These are phyloP conservation scores for Cryptococcus neoformans DNA, from an alignment of 1,284 basidiomycete genomes.

Conservation along the genomic window DNA sequence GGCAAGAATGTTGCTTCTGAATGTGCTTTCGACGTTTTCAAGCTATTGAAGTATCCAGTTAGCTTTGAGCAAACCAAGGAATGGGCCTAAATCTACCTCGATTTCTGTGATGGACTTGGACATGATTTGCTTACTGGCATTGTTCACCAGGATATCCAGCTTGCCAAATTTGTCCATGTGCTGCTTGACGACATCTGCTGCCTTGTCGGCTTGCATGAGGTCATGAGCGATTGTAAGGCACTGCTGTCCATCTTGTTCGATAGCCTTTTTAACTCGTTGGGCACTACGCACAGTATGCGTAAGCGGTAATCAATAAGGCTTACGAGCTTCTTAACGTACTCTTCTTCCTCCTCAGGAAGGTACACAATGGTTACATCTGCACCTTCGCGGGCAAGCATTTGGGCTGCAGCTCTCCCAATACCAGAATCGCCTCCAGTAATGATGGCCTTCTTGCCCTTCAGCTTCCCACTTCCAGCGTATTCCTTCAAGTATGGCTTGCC, in stretches of 20 bases:
- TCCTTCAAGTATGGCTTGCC: constrained; percentile 60
- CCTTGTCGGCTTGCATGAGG: constrained; percentile 55
- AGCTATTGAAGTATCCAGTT: constrained; percentile 14
- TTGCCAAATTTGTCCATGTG: constrained; percentile 56
- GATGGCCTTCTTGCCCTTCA: constrained; percentile 58
- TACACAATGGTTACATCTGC: constrained; percentile 64
- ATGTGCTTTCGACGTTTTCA: constrained; percentile 56
- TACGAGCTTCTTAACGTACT: constrained; percentile 43
- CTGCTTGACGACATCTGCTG: constrained; percentile 52
- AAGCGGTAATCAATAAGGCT: neutral
- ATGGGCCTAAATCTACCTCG: constrained; percentile 43
- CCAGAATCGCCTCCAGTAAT: constrained; percentile 58
- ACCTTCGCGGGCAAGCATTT: constrained; percentile 64
- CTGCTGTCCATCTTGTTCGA: constrained; percentile 53
- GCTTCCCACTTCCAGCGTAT: constrained; percentile 30
- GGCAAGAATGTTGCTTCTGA: constrained; percentile 58
- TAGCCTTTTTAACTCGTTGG: constrained; percentile 53
- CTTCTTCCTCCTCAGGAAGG: constrained; percentile 60
- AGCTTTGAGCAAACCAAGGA: neutral
- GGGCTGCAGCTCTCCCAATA: constrained; percentile 61
- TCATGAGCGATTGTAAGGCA: constrained; percentile 45
- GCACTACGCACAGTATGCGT: constrained; percentile 26
- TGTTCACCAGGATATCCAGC: constrained; percentile 62
- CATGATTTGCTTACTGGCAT: constrained; percentile 61
- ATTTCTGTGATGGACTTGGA: constrained; percentile 53